A percentile compares a stretch with the other conserved stretches of the same genome.
phyloP scores from a whole-genome alignment of 805 yeast species.

The Ogataea dorogensis region DNA sequence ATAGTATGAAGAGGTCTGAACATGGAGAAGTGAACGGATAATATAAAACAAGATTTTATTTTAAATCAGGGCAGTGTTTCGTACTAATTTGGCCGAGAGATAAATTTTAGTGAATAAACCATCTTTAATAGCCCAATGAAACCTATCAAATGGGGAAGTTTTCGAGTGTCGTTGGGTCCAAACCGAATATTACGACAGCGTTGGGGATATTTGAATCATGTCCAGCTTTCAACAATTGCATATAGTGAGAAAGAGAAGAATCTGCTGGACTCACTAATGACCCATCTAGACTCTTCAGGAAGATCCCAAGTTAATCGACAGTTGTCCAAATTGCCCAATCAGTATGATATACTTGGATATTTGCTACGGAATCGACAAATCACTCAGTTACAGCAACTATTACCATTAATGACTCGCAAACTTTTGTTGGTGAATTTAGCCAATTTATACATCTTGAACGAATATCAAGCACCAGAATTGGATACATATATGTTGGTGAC shows the following conservation, averaged over 20 bases:
- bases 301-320: background rate
- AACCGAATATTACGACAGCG: too few relatives aligned
- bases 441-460: conserved; percentile 8
- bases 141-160: background rate
- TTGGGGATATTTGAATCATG: too few relatives aligned
- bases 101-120: background rate
- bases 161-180: too few relatives aligned
- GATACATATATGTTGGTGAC: background rate
- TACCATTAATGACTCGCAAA: conserved; percentile 4
- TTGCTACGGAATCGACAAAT: conserved; percentile 8
- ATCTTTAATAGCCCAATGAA: background rate
- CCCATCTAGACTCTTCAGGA: background rate
- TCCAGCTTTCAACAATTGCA: conserved; percentile 2
- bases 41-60: background rate
- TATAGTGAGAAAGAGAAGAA: conserved; percentile 5
- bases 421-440: conserved; percentile 9
- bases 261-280: conserved; percentile 2
- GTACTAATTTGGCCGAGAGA: background rate
- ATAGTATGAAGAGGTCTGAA: conserved; percentile 18
- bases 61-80: conserved; percentile 12
- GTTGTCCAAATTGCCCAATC: conserved; percentile 14
- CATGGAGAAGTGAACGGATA: conserved; percentile 1
- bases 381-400: conserved; percentile 6
- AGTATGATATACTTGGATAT: conserved; percentile 14
- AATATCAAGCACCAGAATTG: background rate